phyloP scores from a whole-genome alignment of 306 rosid genomes.

The Elaeagnus macrophylla region DNA sequence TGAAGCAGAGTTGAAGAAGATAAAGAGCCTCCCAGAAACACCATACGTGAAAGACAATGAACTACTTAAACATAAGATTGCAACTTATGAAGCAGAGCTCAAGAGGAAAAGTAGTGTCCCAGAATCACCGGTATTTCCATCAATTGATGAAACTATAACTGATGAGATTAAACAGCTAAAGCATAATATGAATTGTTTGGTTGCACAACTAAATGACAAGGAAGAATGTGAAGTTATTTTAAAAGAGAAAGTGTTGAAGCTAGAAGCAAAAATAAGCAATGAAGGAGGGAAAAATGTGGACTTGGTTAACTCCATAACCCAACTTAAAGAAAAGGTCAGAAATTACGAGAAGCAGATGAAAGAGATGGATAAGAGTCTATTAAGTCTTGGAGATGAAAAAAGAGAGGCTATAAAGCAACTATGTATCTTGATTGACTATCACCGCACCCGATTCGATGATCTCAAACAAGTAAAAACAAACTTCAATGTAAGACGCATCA shows the following conservation, averaged over 20 bases:
- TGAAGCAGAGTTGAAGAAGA: slow-evolving; percentile 25
- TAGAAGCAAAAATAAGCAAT: slow-evolving; percentile 48
- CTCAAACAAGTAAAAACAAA: slow-evolving; percentile 23
- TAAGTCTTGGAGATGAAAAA: slow-evolving; percentile 45
- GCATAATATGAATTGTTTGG: slow-evolving; percentile 20
- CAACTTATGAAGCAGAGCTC: slow-evolving; percentile 32
- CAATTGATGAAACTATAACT: too few relatives aligned
- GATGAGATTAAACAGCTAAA: slow-evolving; percentile 22
- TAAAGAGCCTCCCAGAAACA: slow-evolving; percentile 7
- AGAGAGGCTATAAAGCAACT: slow-evolving; percentile 74
- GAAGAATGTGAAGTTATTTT: slow-evolving; percentile 41
- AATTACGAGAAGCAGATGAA: slow-evolving; percentile 39
- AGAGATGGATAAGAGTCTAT: slow-evolving; percentile 52
- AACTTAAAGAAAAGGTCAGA: slow-evolving; percentile 46
- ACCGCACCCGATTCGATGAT: slow-evolving; percentile 39
- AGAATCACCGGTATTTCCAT: too few relatives aligned
- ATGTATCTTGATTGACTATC: slow-evolving; percentile 54
- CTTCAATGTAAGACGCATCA: too few relatives aligned
- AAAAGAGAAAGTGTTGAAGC: slow-evolving; percentile 43
- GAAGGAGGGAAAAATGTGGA: slow-evolving; percentile 59
- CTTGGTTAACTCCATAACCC: slow-evolving; percentile 25
- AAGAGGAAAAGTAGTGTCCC: too few relatives aligned
- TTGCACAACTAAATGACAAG: slow-evolving; percentile 24
- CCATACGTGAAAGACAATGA: slow-evolving; percentile 28
- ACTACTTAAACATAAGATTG: slow-evolving; percentile 16